These are phyloP conservation scores for Dothistroma septosporum DNA, from an alignment of 2,329 filamentous ascomycete genomes.

Conservation along the genomic window DNA sequence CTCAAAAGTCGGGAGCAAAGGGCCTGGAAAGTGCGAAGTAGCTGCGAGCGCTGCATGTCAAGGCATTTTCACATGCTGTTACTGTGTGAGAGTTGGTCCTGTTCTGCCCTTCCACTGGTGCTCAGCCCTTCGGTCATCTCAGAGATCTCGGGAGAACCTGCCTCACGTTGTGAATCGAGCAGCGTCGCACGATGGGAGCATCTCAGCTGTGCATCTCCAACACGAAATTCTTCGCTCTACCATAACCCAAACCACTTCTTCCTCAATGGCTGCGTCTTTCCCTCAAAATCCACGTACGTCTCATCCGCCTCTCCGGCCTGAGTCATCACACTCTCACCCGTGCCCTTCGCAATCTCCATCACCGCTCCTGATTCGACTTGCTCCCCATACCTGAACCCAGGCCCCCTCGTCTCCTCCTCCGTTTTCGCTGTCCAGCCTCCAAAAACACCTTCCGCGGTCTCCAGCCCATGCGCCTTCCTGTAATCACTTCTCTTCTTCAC, in stretches of 20 bases:
- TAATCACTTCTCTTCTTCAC: slow-evolving; percentile 82
- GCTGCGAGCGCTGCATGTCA: too few relatives aligned
- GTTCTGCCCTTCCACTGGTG: too few relatives aligned
- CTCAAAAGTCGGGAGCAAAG: too few relatives aligned
- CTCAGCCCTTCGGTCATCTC: too few relatives aligned
- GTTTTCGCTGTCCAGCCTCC: slow-evolving; percentile 44
- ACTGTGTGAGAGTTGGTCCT: too few relatives aligned
- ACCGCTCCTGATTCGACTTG: background rate
- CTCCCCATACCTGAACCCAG: slow-evolving; percentile 36
- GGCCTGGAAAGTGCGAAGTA: too few relatives aligned
- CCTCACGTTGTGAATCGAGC: too few relatives aligned
- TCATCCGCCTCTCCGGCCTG: slow-evolving; percentile 33
- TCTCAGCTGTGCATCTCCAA: background rate
- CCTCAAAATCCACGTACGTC: slow-evolving; percentile 40
- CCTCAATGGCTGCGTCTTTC: slow-evolving; percentile 49
- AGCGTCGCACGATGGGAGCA: background rate
- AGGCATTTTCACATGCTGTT: too few relatives aligned
- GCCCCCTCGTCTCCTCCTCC: slow-evolving; percentile 35
- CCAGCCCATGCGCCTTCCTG: slow-evolving; percentile 78
- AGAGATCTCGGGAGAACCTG: too few relatives aligned
- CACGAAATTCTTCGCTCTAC: slow-evolving; percentile 36
- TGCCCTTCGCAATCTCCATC: slow-evolving; percentile 12
- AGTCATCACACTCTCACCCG: slow-evolving; percentile 32
- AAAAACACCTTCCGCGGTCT: slow-evolving; percentile 52
- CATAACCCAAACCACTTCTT: slow-evolving; percentile 88